Evolutionary conservation across 1,284 basidiomycete species (phyloP).

Genomic region (Porogramme epimiltina): DNA sequence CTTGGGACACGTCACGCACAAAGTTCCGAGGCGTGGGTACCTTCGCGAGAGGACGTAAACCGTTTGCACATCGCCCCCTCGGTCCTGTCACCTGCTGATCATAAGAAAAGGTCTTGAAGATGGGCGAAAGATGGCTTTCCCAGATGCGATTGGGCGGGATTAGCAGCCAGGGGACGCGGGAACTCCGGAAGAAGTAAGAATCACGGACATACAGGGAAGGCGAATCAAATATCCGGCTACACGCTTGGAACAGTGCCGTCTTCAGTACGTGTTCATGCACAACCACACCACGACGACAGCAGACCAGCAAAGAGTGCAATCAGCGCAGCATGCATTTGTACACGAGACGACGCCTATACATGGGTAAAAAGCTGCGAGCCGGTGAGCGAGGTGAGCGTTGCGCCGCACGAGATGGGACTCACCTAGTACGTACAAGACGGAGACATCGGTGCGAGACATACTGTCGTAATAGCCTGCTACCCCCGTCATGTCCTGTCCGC

Average conservation of each 20-base stretch:
- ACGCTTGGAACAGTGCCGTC: too few species aligned
- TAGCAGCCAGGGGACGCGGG: constrained; percentile 7
- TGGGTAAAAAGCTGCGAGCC: too few species aligned
- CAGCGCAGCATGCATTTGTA: background rate
- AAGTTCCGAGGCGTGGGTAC: constrained; percentile 1
- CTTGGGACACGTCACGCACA: constrained; percentile 8
- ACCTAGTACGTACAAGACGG: too few species aligned
- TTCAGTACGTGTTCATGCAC: too few species aligned
- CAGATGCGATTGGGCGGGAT: constrained; percentile 16
- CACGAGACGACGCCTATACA: too few species aligned
- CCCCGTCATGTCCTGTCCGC: too few species aligned
- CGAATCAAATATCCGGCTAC: too few species aligned
- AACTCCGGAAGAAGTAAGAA: constrained; percentile 19
- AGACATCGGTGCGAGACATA: too few species aligned
- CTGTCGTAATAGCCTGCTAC: too few species aligned
- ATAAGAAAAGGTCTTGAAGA: constrained; percentile 3
- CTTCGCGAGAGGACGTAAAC: constrained; percentile 15
- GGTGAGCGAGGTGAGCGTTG: too few species aligned
- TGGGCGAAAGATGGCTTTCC: too few species aligned
- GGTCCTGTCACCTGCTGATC: constrained; percentile 18
- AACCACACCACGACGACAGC: constrained; percentile 6
- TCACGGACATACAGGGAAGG: constrained; percentile 5
- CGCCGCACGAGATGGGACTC: too few species aligned
- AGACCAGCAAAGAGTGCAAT: background rate
- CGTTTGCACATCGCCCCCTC: constrained; percentile 3